These are phyloP conservation scores for Amanita phalloides DNA, from an alignment of 768 basidiomycete species.

Conservation along the genomic window DNA sequence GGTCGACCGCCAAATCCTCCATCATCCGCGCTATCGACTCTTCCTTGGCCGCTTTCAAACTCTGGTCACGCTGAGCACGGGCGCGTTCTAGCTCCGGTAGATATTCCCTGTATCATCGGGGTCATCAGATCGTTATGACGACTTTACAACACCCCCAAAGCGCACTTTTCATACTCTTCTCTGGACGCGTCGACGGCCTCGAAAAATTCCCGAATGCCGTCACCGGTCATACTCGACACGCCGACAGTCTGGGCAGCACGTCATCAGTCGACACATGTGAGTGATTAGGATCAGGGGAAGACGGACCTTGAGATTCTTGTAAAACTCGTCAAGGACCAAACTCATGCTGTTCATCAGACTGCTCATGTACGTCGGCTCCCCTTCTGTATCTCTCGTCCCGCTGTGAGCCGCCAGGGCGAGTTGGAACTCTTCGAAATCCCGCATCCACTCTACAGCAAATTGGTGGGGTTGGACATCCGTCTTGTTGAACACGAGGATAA, in stretches of 20 bases:
- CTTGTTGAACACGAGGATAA: slow-evolving; percentile 98
- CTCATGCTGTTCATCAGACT: slow-evolving; percentile 99
- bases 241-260: slow-evolving; percentile 65
- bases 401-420: slow-evolving; percentile 66
- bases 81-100: slow-evolving; percentile 80
- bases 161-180: slow-evolving; percentile 82
- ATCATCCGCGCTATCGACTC: slow-evolving; percentile 73
- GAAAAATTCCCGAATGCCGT: slow-evolving; percentile 86
- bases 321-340: slow-evolving; percentile 95
- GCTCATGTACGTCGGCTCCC: slow-evolving; percentile 96
- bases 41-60: slow-evolving; percentile 53
- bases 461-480: slow-evolving; percentile 85
- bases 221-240: slow-evolving; percentile 94
- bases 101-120: slow-evolving; percentile 58
- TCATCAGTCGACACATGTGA: not conserved
- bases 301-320: slow-evolving; percentile 84
- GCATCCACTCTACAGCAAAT: slow-evolving; percentile 97
- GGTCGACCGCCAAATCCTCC: slow-evolving; percentile 72
- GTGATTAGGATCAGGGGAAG: not conserved
- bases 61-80: slow-evolving; percentile 49
- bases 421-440: slow-evolving; percentile 94
- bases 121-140: slow-evolving; percentile 1
- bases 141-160: not conserved
- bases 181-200: slow-evolving; percentile 82
- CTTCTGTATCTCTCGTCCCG: slow-evolving; percentile 63